These are phyloP conservation scores for Wickerhamomyces sp. DNA, from an alignment of 1,139 yeast species.

Conservation along the genomic window DNA sequence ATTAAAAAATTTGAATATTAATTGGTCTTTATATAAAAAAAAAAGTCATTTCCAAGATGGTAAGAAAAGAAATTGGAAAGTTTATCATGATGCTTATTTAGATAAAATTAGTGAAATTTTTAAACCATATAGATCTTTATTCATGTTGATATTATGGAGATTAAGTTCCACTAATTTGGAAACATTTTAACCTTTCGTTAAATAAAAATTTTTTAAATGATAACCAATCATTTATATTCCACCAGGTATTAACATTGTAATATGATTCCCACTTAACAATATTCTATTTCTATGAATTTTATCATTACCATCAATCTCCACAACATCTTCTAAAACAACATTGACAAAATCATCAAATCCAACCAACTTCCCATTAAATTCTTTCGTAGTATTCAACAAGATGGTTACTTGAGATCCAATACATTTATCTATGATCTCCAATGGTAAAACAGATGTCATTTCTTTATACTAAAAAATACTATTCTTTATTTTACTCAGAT, in stretches of 20 bases:
- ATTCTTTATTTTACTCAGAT: too few species aligned
- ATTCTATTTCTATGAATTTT: slow-evolving; percentile 51
- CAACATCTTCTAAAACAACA: slow-evolving; percentile 80
- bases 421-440: slow-evolving; percentile 84
- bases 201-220: neutral
- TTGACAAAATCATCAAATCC: slow-evolving; percentile 97
- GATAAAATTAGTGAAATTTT: slow-evolving; percentile 52
- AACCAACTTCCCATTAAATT: slow-evolving; percentile 78
- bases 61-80: slow-evolving; percentile 47
- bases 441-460: slow-evolving; percentile 44
- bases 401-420: slow-evolving; percentile 80
- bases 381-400: slow-evolving; percentile 66
- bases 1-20: slow-evolving; percentile 36
- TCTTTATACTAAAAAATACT: neutral
- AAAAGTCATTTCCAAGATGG: slow-evolving; percentile 30
- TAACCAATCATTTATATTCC: slow-evolving; percentile 24
- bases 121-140: slow-evolving; percentile 62
- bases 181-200: slow-evolving; percentile 34
- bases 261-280: slow-evolving; percentile 82
- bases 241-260: slow-evolving; percentile 69
- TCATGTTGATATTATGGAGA: slow-evolving; percentile 76
- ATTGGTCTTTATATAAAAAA: slow-evolving; percentile 17
- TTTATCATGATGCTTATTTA: slow-evolving; percentile 55
- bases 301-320: slow-evolving; percentile 42
- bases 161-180: slow-evolving; percentile 55